Evolutionary conservation across 2,329 filamentous ascomycete species (phyloP), one percentile per base, ranked within the genome.

Genomic region (Fusarium sublunatum): DNA sequence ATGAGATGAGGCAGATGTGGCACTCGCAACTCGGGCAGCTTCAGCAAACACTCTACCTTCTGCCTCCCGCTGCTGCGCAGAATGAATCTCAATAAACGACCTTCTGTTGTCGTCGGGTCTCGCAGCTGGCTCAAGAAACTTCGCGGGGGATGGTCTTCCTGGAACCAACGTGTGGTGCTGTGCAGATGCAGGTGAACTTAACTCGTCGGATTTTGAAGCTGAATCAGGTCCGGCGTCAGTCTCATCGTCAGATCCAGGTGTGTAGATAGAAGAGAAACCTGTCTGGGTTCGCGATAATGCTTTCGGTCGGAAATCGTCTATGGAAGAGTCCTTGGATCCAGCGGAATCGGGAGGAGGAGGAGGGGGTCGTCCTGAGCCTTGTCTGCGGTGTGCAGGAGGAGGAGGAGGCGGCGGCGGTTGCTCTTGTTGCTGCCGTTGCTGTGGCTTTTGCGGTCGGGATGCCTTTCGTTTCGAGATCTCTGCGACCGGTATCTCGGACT

Each of bases 401-500:
- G 70, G 74, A 19, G 72, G 75, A 28, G 43, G 43, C 40, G 32
- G 51, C 32, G 34, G 22, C 11, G 10, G 9, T 38, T 31, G 50
- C 12, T 13, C 22, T 19, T 28, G 7, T 26, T 50, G 51, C 26
- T 44, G 24, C 12, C 9, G 10, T 26, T 31, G 51, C 10, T 15
- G 31, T 25, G 26, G 5, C 24, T 50, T 42, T 42, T 49, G 36
- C 19, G 75, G 76, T 67, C 72, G 77, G 28, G 71, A 49, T 65
- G 70, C 80, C 75, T 84, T 88, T 61, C 78, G 80, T 72, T 81
- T 83, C 6, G 87, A 88, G 51, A 97, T 89, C 72, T 95, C 90
- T 19, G 87, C 80, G 2, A 88, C 85, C 2, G 91, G 91, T 8
- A 84, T 79, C 50, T 91, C 88, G 51, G 90, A 89, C 75, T 97